Evolutionary conservation across 1,284 basidiomycete genomes (phyloP), one percentile per base, ranked within the genome.

Genomic region (Trametes hirsuta): DNA sequence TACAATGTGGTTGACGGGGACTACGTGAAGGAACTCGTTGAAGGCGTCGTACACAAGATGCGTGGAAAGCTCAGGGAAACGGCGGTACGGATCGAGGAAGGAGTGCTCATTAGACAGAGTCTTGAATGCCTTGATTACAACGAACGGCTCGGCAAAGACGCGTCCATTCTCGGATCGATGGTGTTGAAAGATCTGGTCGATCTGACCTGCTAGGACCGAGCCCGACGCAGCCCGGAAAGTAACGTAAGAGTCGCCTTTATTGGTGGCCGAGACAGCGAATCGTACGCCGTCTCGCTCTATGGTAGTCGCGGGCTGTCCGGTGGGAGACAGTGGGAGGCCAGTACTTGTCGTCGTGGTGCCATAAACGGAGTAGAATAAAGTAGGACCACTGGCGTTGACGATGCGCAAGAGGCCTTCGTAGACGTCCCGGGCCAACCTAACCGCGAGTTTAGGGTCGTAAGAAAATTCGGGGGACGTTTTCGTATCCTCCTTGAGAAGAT

Each of bases 201-300:
- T 59, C 25, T 59, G 58, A 2, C 58, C 58, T 0, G 52, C 52
- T 5, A 44, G 21, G 5, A n/a, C 34, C 14, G 34, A 5, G 3
- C 24, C 21, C 5, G 39, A 8, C 5, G 3, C 10, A 14, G 30
- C 3, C 12, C 36, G 14, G 11, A 59, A 59, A 2, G 34, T 12
- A 3, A 59, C 12, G 47, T 45, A 59, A 11, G 58, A 59, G 52
- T 56, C 48, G 15, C 47, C 40, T 11, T 15, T 42, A 15, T 25
- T 39, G 11, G 18, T 15, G 21, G 24, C 2, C 9, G 5, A 5
- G 11, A 41, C 39, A 5, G 42, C 34, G 42, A 37, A 50, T 0
- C 18, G 40, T 2, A 50, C 18, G 2, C 47, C 47, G 25, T 40
- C 6, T 21, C n/a, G 34, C 6, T 49, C 40, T 2, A 56, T 11